These are phyloP conservation scores for Nothophaeocryptopus gaeumannii DNA, from an alignment of 2,329 filamentous ascomycete species.

Conservation along the genomic window DNA sequence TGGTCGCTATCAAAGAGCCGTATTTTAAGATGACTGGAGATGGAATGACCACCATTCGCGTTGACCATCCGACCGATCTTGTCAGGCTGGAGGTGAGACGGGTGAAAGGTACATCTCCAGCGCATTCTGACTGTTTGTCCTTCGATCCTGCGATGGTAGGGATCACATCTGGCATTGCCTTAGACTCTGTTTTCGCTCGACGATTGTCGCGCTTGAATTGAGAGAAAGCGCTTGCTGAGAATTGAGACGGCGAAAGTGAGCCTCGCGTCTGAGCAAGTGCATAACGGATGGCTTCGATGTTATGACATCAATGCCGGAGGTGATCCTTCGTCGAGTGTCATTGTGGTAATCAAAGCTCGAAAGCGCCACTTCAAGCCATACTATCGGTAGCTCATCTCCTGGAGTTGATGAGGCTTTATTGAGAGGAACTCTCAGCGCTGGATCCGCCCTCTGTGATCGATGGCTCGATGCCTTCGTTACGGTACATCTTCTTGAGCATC, in stretches of 20 bases:
- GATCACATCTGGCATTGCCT: slow-evolving; percentile 19
- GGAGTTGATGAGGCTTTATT: slow-evolving; percentile 4
- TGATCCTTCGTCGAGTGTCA: too few species aligned
- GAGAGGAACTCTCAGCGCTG: slow-evolving; percentile 27
- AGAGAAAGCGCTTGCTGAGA: slow-evolving; percentile 14
- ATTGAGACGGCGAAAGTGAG: slow-evolving; percentile 22
- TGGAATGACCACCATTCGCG: slow-evolving; percentile 15
- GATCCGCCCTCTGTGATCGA: too few species aligned
- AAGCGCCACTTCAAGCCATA: too few species aligned
- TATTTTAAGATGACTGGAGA: slow-evolving; percentile 17
- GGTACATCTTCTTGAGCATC: slow-evolving; percentile 26
- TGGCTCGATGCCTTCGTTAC: slow-evolving; percentile 24
- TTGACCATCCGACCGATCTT: slow-evolving; percentile 30
- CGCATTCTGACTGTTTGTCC: not conserved
- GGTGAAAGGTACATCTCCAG: not conserved
- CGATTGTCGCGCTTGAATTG: slow-evolving; percentile 21
- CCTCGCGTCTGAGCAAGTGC: slow-evolving; percentile 13
- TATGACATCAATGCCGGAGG: too few species aligned
- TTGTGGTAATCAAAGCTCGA: too few species aligned
- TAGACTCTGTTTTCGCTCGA: slow-evolving; percentile 16
- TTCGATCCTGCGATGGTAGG: slow-evolving; percentile 19
- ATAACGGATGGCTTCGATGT: slow-evolving; percentile 18
- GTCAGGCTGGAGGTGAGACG: slow-evolving; percentile 7
- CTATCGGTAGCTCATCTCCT: too few species aligned
- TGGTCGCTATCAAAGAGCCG: slow-evolving; percentile 28